Percentiles rank a stretch among this genome's conserved stretches.
Evolutionary conservation across 805 yeast species (phyloP).

Genomic region (Starmerella etchellsii): DNA sequence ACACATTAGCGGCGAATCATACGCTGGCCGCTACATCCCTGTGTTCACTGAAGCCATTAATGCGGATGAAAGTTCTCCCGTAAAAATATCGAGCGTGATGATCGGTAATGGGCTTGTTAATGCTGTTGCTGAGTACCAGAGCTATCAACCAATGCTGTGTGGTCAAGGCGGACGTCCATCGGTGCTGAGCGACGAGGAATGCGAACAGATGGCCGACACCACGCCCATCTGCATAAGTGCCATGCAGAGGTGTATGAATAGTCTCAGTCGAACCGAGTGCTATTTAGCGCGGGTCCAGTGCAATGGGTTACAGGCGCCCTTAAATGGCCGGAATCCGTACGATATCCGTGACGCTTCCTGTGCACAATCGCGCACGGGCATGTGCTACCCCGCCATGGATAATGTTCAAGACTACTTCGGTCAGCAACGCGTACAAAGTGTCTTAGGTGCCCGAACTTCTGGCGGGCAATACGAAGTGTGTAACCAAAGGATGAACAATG

Average conservation of each 20-base stretch:
- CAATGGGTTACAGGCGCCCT: conserved; percentile 8
- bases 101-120: conserved; percentile 93
- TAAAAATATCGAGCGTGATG: conserved; percentile 62
- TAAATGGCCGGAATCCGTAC: conserved; percentile 45
- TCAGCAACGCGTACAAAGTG: conserved; percentile 39
- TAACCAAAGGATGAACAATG: conserved; percentile 58
- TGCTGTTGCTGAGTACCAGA: conserved; percentile 61
- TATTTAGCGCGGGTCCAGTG: conserved; percentile 10
- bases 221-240: conserved; percentile 10
- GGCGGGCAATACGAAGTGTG: conserved; percentile 49
- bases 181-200: conserved; percentile 8
- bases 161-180: conserved; percentile 61
- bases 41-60: conserved; percentile 48
- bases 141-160: conserved; percentile 90
- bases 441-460: conserved; percentile 38
- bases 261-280: conserved; percentile 8
- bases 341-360: conserved; percentile 55
- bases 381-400: conserved; percentile 45
- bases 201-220: conserved; percentile 10
- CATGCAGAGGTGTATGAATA: conserved; percentile 13
- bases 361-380: conserved; percentile 33
- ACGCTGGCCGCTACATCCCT: conserved; percentile 92
- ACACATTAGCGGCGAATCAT: conserved; percentile 88
- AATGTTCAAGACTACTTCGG: conserved; percentile 42
- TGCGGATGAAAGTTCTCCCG: conserved; percentile 36